Evolutionary conservation across 1,284 basidiomycete species (phyloP).

Genomic region (Ceratobasidium theobromae): DNA sequence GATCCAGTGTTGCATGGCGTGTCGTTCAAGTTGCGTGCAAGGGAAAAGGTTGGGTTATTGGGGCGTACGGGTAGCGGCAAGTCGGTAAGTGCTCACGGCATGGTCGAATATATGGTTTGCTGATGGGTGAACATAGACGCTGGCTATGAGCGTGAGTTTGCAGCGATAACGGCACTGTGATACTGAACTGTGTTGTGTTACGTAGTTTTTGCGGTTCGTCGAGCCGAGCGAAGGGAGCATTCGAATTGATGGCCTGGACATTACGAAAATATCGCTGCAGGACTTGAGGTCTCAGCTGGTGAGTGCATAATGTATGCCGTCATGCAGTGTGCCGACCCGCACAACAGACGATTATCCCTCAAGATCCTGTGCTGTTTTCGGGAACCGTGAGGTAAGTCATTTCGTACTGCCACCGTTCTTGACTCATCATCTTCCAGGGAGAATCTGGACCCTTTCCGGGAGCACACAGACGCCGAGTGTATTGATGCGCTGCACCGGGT

Average conservation of each 20-base stretch:
- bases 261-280: conserved; percentile 76
- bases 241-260: conserved; percentile 75
- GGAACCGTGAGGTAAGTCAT: conserved; percentile 67
- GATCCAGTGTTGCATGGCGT: conserved; percentile 68
- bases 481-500: conserved; percentile 53
- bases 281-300: conserved; percentile 60
- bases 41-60: conserved; percentile 75
- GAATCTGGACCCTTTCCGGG: conserved; percentile 71
- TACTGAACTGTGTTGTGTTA: conserved; percentile 51
- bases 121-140: conserved; percentile 32
- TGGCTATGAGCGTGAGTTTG: conserved; percentile 26
- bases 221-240: conserved; percentile 75
- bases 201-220: conserved; percentile 74
- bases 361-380: conserved; percentile 79
- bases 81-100: conserved; percentile 20
- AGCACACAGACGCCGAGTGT: conserved; percentile 63
- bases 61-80: conserved; percentile 65
- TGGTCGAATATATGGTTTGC: background rate
- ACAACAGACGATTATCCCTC: conserved; percentile 70
- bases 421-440: conserved; percentile 5
- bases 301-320: conserved; percentile 3
- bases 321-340: background rate
- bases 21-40: conserved; percentile 66
- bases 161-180: conserved; percentile 53
- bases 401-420: background rate